These are phyloP conservation scores for Geoglossum glabrum DNA, from an alignment of 495 filamentous ascomycete genomes.

Conservation along the genomic window DNA sequence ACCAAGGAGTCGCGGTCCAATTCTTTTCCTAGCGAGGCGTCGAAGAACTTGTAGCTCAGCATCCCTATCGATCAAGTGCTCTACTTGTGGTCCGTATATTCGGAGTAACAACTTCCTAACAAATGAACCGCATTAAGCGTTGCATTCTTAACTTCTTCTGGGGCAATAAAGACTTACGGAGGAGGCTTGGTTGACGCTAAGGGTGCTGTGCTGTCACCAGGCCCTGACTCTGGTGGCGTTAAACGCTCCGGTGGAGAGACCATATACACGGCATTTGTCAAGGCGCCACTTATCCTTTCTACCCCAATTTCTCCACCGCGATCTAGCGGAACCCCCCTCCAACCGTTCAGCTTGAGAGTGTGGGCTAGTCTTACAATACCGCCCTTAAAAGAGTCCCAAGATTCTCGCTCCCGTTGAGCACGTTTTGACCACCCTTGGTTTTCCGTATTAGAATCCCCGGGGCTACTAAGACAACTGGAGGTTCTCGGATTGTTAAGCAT, in stretches of 20 bases:
- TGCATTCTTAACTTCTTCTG: background rate
- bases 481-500: slow-evolving; percentile 78
- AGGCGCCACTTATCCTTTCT: slow-evolving; percentile 70
- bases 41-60: slow-evolving; percentile 73
- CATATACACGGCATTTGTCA: slow-evolving; percentile 93
- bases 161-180: slow-evolving; percentile 16
- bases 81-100: slow-evolving; percentile 89
- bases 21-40: slow-evolving; percentile 73
- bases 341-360: slow-evolving; percentile 73
- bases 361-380: slow-evolving; percentile 80
- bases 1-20: slow-evolving; percentile 80
- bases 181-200: slow-evolving; percentile 30
- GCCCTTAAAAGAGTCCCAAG: slow-evolving; percentile 64
- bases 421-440: slow-evolving; percentile 12
- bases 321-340: slow-evolving; percentile 68
- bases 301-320: slow-evolving; percentile 50
- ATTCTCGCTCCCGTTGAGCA: slow-evolving; percentile 42
- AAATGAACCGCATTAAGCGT: background rate
- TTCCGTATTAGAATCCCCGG: slow-evolving; percentile 26
- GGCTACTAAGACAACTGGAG: slow-evolving; percentile 47
- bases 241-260: slow-evolving; percentile 56
- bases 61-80: slow-evolving; percentile 86
- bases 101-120: slow-evolving; percentile 64
- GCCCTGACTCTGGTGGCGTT: slow-evolving; percentile 16
- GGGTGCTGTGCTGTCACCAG: slow-evolving; percentile 18